Evolutionary conservation across 106 monocot species (phyloP), one percentile per base, ranked within the genome.

Genomic region (Allium sativum): DNA sequence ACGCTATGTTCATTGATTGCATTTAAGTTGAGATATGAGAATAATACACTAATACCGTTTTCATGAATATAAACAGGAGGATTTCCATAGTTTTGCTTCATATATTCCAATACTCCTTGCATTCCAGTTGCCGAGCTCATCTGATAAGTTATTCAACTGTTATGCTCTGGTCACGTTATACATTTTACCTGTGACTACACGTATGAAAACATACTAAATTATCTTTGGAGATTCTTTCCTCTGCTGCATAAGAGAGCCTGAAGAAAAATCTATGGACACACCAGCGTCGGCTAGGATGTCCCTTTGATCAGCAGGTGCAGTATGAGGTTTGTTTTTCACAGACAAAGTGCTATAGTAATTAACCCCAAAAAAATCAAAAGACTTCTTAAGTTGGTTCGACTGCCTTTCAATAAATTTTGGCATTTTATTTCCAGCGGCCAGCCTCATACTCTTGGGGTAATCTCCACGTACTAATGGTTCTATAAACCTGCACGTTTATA

Each of bases 291-390:
- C 67, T 18, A 0, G 46, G 12, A 48, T 55, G 51, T 84, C 84
- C 18, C 80, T 61, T 56, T 64, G 59, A 21, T 8, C 51, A 7
- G 53, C 18, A 43, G 53, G 14, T 1, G 15, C 20, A 14, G 1
- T 7, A 47, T 62, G 15, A 40, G 67, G 40, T n/a, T 59, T 41
- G 40, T 74, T 68, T n/a, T 42, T 48, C 31, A 68, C 71, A 52
- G 51, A 68, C 1, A 61, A 1, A 4, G 73, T 45, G 5, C 43
- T 18, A 15, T 86, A 86, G 20, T 81, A 68, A 55, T 86, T 86
- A 3, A 81, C 11, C n/a, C 86, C 81, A 6, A 86, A 16, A 66
- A 81, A 86, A 40, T 86, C 78, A 18, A 72, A 78, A 42, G 86
- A 69, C 15, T 67, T 75, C 55, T 50, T 78, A 6, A 86, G 6